These are phyloP conservation scores for Colletotrichum lini DNA, from an alignment of 2,329 filamentous ascomycete genomes.

Conservation along the genomic window DNA sequence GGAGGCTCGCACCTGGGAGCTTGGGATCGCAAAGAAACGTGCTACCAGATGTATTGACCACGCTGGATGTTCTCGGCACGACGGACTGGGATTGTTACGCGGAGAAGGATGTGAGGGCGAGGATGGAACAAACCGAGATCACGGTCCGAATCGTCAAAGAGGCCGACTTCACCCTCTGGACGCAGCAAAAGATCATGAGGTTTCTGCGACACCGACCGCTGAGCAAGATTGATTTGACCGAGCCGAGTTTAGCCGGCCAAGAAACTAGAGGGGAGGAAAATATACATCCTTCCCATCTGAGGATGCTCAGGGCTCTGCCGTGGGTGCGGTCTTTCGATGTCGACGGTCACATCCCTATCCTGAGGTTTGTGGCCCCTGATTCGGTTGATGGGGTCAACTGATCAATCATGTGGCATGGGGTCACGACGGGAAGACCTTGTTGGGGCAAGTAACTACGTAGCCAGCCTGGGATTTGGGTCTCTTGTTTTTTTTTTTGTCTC, in stretches of 20 bases:
- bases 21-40: conserved; percentile 17
- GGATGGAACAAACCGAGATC: conserved; percentile 1
- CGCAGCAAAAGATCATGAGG: conserved; percentile 11
- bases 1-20: conserved; percentile 8
- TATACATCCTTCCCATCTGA: conserved; percentile 7
- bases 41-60: conserved; percentile 1
- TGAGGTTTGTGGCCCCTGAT: conserved; percentile 12
- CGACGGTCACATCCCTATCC: background rate
- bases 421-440: background rate
- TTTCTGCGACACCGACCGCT: conserved; percentile 16
- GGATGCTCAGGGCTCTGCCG: conserved; percentile 19
- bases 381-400: background rate
- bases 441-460: background rate
- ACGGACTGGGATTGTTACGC: conserved; percentile 19
- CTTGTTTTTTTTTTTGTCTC: too few species aligned
- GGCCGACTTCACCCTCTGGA: background rate
- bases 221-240: background rate
- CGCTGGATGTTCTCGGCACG: background rate
- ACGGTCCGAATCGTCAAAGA: conserved; percentile 23
- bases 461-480: too few species aligned
- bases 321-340: conserved; percentile 1
- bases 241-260: background rate
- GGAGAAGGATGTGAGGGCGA: background rate
- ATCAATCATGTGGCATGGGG: background rate
- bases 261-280: background rate